Conservation (phyloP, 2,329 filamentous ascomycete genomes). For the Aspergillus japonicus region DNA sequence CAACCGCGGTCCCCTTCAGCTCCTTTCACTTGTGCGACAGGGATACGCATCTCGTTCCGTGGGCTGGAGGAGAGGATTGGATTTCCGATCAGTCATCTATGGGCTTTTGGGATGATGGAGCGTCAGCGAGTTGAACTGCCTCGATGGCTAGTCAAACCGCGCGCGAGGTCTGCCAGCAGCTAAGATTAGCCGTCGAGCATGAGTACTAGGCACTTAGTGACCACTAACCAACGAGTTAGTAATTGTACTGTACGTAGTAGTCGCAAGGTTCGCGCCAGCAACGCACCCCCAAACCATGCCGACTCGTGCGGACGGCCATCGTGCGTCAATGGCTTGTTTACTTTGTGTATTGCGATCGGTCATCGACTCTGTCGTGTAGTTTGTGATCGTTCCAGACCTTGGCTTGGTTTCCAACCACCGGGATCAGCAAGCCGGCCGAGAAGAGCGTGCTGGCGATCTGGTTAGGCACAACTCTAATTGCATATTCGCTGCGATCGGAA, state of each 20-base stretch:
- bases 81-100: not conserved
- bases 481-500: not conserved
- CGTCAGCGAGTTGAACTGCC: too few species aligned
- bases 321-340: not conserved
- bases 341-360: not conserved
- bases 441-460: not conserved
- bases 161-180: not conserved
- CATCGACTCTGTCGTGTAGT: too few species aligned
- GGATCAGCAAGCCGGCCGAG: not conserved
- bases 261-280: not conserved
- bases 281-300: not conserved
- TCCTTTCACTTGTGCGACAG: not conserved
- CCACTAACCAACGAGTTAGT: not conserved
- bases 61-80: not conserved
- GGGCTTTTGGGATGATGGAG: too few species aligned
- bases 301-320: not conserved
- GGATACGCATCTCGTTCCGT: not conserved
- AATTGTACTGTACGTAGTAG: not conserved
- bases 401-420: not conserved
- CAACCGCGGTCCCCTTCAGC: not conserved
- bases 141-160: not conserved
- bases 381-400: not conserved
- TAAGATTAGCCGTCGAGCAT: not conserved
- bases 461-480: not conserved
- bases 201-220: not conserved